Base-by-base conservation (phyloP, 2,329 filamentous ascomycete genomes). In the Penicillium fuscoglaucum region DNA sequence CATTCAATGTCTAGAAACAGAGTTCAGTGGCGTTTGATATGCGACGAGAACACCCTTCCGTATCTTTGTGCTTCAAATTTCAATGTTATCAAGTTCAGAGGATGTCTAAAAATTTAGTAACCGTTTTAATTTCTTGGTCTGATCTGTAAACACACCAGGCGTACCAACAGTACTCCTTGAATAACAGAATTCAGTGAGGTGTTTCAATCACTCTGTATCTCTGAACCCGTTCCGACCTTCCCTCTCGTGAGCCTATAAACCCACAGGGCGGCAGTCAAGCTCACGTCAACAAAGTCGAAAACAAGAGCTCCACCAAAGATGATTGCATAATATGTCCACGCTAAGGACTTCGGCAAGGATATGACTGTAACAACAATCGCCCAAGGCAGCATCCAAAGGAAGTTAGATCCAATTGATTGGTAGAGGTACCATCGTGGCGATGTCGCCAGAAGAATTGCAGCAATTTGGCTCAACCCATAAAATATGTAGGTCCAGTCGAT, bases 301-400 rank as follows among this genome's bases (percentile, higher is more conserved):
- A 65, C 65, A 49, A 69, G 31, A 15, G 61, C 63, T 8, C 63
- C 66, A 1, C 67, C 63, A 52, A 67, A 66, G 12, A 66, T 61
- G 5, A 68, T 55, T 10, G 58, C 60, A 51, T 68, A 60, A 33
- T 63, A 66, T 1, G 61, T 65, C 66, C 66, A 68, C 7, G 63
- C 62, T 10, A 56, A 65, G 0, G 65, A 24, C 24, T 24, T 24
- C 24, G 24, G 24, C 24, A 24, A 24, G 4, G 24, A 24, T 24
- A 24, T 24, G 24, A 24, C 24, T 24, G 24, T 61, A n/a, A 60
- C 63, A 0, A 82, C 85, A 41, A 91, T 83, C 0, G 88, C 87
- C 87, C 88, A 91, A 0, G 87, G 88, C 3, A 91, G 72, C 0
- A 90, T 87, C 68, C 87, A 90, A 0, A 87, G 70, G 0, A 91